Conservation (phyloP, 2,329 filamentous ascomycete species). For the Pseudogymnoascus sp. region DNA sequence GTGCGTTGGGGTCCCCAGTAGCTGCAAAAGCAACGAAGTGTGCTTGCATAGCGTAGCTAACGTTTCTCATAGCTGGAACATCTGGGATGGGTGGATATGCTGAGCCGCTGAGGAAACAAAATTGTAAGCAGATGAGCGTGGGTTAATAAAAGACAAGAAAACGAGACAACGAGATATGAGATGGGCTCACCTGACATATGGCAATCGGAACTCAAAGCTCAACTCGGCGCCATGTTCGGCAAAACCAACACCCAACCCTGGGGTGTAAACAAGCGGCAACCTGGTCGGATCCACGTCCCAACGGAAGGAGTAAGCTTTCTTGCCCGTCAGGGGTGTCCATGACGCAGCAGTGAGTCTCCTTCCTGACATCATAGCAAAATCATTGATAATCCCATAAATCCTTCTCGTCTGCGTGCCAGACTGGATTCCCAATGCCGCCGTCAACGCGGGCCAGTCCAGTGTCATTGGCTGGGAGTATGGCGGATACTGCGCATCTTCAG, state of each 20-base stretch:
- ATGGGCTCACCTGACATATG: conserved; percentile 10
- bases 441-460: conserved; percentile 10
- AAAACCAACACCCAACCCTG: conserved; percentile 15
- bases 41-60: conserved; percentile 15
- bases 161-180: not conserved
- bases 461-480: conserved; percentile 14
- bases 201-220: conserved; percentile 11
- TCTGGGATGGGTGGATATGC: conserved; percentile 12
- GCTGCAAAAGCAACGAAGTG: conserved; percentile 13
- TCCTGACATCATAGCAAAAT: not conserved
- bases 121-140: not conserved
- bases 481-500: conserved; percentile 12
- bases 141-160: not conserved
- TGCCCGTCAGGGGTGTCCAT: conserved; percentile 3
- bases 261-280: conserved; percentile 13
- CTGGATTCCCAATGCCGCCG: not conserved
- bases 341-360: not conserved
- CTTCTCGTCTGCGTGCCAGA: conserved; percentile 11
- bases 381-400: conserved; percentile 2
- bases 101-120: not conserved
- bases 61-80: conserved; percentile 12
- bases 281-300: conserved; percentile 12
- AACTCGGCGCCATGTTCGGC: conserved; percentile 13
- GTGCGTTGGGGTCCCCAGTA: conserved; percentile 10
- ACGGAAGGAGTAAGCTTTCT: conserved; percentile 13